phyloP scores from a whole-genome alignment of 169 alveolate species.

The Theileria orientalis region DNA sequence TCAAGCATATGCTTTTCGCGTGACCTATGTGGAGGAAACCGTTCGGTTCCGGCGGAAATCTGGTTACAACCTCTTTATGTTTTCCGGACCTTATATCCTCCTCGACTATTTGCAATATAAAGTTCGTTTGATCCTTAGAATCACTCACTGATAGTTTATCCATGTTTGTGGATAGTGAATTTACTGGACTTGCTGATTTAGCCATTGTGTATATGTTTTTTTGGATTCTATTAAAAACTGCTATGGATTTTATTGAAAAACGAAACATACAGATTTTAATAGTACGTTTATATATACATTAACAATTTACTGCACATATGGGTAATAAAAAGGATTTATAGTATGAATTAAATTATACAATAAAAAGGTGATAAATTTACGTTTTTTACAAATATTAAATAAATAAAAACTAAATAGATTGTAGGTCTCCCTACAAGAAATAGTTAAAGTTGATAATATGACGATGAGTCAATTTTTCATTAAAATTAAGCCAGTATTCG shows the following conservation, averaged over 20 bases:
- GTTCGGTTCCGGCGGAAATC: conserved; percentile 99
- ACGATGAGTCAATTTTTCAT: too few species aligned
- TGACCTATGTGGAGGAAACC: conserved; percentile 99
- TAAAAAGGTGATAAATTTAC: too few species aligned
- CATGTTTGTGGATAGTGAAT: conserved; percentile 37
- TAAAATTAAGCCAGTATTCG: too few species aligned
- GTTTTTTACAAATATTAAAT: too few species aligned
- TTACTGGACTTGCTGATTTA: neutral
- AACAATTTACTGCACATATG: too few species aligned
- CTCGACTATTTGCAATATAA: conserved; percentile 80
- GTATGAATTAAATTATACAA: too few species aligned
- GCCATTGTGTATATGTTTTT: neutral
- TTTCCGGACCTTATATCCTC: conserved; percentile 77
- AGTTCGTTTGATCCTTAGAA: conserved; percentile 58
- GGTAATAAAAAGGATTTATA: too few species aligned
- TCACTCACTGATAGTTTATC: neutral
- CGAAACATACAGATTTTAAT: neutral
- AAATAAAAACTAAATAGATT: too few species aligned
- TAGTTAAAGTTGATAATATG: too few species aligned
- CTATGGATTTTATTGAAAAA: neutral
- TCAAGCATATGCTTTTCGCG: conserved; percentile 97
- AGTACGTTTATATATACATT: too few species aligned
- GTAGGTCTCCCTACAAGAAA: too few species aligned
- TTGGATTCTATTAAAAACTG: neutral
- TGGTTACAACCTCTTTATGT: conserved; percentile 82